These are phyloP conservation scores for Aspergillus bertholletiae DNA, from an alignment of 495 filamentous ascomycete species.

Conservation along the genomic window DNA sequence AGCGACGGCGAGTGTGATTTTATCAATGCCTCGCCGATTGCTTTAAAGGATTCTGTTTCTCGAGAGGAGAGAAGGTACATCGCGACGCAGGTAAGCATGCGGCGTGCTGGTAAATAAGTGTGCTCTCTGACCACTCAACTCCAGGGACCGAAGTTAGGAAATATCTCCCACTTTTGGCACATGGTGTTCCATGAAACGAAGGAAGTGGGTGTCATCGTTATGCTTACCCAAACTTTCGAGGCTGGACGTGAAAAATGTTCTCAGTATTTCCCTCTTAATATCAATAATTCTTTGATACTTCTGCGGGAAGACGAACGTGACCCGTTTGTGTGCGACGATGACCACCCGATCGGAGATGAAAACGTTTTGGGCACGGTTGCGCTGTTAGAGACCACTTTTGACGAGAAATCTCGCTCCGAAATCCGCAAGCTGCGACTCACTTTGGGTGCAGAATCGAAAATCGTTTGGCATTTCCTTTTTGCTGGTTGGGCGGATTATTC, in stretches of 20 bases:
- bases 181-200: slow-evolving; percentile 88
- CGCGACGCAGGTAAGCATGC: slow-evolving; percentile 56
- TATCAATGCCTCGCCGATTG: slow-evolving; percentile 93
- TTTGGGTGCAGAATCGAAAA: slow-evolving; percentile 59
- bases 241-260: slow-evolving; percentile 81
- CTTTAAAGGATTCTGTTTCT: slow-evolving; percentile 55
- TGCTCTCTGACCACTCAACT: neutral
- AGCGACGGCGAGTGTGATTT: slow-evolving; percentile 80
- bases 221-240: slow-evolving; percentile 92
- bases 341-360: slow-evolving; percentile 14
- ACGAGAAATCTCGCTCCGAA: slow-evolving; percentile 49
- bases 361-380: slow-evolving; percentile 39
- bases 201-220: slow-evolving; percentile 82
- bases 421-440: slow-evolving; percentile 53
- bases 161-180: slow-evolving; percentile 81
- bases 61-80: slow-evolving; percentile 56
- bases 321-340: slow-evolving; percentile 24
- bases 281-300: slow-evolving; percentile 57
- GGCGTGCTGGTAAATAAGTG: slow-evolving; percentile 10
- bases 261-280: slow-evolving; percentile 75
- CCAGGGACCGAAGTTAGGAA: slow-evolving; percentile 74
- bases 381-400: slow-evolving; percentile 43
- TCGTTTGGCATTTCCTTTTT: slow-evolving; percentile 87
- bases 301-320: slow-evolving; percentile 50
- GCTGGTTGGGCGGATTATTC: slow-evolving; percentile 92